These are phyloP conservation scores for Tetrapisispora iriomotensis DNA, from an alignment of 805 yeast species.

Conservation along the genomic window DNA sequence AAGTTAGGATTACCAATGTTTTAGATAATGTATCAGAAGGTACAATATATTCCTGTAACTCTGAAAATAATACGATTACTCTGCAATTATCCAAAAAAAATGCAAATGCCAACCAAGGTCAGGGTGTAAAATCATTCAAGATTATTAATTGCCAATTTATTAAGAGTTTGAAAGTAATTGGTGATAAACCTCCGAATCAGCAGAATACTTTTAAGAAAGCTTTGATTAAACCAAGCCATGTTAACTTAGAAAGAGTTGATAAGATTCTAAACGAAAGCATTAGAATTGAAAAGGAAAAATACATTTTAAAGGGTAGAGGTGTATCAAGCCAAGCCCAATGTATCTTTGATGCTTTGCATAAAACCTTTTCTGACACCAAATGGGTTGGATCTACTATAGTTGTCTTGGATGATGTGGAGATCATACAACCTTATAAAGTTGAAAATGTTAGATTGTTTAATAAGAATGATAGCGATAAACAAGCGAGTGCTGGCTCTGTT, in stretches of 20 bases:
- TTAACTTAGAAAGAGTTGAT: conserved; percentile 23
- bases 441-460: conserved; percentile 16
- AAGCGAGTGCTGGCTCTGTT: conserved; percentile 27
- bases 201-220: conserved; percentile 22
- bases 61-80: conserved; percentile 32
- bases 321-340: conserved; percentile 36
- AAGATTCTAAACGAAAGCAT: conserved; percentile 19
- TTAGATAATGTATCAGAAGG: conserved; percentile 54
- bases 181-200: conserved; percentile 27
- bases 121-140: conserved; percentile 31
- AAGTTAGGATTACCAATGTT: conserved; percentile 52
- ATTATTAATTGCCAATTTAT: conserved; percentile 50
- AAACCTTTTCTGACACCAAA: conserved; percentile 36
- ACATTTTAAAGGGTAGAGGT: conserved; percentile 27
- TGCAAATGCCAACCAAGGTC: background rate
- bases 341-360: conserved; percentile 35
- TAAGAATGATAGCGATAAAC: conserved; percentile 5
- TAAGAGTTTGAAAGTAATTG: conserved; percentile 40
- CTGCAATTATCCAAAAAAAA: conserved; percentile 19
- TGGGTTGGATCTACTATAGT: conserved; percentile 38
- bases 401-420: conserved; percentile 37
- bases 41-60: conserved; percentile 49
- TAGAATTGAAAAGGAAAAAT: conserved; percentile 16
- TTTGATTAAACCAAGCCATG: conserved; percentile 28
- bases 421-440: conserved; percentile 36